Evolutionary conservation across 78 protist species (phyloP).

Genomic region (Thecamonas trahens): DNA sequence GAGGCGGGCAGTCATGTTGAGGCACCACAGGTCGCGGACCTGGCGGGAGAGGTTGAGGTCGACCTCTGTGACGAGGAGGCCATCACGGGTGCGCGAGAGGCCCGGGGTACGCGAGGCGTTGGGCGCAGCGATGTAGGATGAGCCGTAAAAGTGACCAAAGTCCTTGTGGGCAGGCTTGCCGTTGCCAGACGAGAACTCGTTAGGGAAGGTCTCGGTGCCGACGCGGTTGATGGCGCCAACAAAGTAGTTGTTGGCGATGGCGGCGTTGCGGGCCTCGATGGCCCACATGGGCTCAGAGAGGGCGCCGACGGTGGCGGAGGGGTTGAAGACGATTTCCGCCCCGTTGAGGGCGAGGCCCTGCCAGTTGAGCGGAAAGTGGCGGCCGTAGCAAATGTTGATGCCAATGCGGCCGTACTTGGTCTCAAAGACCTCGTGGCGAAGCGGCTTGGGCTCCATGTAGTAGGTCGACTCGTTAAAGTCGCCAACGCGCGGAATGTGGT

Average conservation of each 20-base stretch:
- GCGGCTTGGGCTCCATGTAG: conserved; percentile 83
- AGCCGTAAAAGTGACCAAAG: conserved; percentile 95
- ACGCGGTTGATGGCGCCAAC: conserved; percentile 82
- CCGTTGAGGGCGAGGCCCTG: conserved; percentile 77
- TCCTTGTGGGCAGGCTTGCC: conserved; percentile 88
- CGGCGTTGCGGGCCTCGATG: conserved; percentile 74
- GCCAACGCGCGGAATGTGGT: conserved; percentile 93
- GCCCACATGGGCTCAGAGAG: conserved; percentile 90
- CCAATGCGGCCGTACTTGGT: conserved; percentile 79
- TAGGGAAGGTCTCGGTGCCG: conserved; percentile 85
- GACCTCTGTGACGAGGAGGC: conserved; percentile 77
- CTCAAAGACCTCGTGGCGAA: conserved; percentile 84
- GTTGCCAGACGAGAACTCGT: conserved; percentile 81
- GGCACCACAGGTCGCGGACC: conserved; percentile 83
- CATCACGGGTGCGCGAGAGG: conserved; percentile 76
- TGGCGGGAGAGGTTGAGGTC: conserved; percentile 85
- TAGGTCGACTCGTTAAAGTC: conserved; percentile 93
- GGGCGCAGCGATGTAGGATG: conserved; percentile 80
- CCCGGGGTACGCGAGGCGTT: conserved; percentile 75
- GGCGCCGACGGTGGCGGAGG: conserved; percentile 82
- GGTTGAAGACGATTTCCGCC: conserved; percentile 90
- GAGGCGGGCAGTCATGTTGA: conserved; percentile 69
- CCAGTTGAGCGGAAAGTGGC: conserved; percentile 91
- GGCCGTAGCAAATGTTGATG: conserved; percentile 89
- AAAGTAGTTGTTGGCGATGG: conserved; percentile 67